Percentiles rank a stretch among this genome's conserved stretches.
phyloP scores from a whole-genome alignment of 441 rosid genomes.

The Jatropha multifida region DNA sequence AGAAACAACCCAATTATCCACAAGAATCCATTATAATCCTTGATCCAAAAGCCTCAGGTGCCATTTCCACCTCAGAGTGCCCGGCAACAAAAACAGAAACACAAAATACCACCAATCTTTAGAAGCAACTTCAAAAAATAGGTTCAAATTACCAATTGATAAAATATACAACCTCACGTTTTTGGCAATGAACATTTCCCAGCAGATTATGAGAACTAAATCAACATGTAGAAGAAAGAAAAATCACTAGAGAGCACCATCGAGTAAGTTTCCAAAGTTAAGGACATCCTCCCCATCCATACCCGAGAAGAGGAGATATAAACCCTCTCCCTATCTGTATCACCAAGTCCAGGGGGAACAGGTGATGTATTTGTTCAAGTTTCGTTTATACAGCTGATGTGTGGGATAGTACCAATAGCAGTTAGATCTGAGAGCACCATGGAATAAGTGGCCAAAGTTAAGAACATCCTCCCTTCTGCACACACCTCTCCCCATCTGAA shows the following conservation, averaged over 20 bases:
- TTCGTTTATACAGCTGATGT: too few species aligned
- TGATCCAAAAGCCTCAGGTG: conserved; percentile 28
- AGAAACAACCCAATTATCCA: conserved; percentile 32
- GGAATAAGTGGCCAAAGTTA: not conserved
- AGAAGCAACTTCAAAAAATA: conserved; percentile 23
- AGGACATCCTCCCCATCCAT: too few species aligned
- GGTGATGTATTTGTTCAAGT: too few species aligned
- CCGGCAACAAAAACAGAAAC: conserved; percentile 19
- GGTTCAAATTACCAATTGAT: conserved; percentile 6
- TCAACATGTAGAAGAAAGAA: conserved; percentile 11
- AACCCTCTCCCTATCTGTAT: too few species aligned
- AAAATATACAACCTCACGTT: conserved; percentile 21
- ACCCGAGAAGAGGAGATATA: too few species aligned
- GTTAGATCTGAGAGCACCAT: not conserved
- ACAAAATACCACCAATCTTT: conserved; percentile 28
- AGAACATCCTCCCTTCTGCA: not conserved
- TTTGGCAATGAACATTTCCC: conserved; percentile 16
- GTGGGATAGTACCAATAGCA: too few species aligned
- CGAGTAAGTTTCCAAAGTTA: too few species aligned
- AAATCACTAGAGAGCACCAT: not conserved
- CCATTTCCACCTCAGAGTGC: conserved; percentile 35
- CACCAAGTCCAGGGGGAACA: too few species aligned
- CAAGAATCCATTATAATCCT: conserved; percentile 26
- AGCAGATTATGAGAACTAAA: conserved; percentile 22
- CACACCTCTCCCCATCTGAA: conserved; percentile 8